phyloP scores from a whole-genome alignment of 306 rosid species.

The Lathyrus tuberosus region DNA sequence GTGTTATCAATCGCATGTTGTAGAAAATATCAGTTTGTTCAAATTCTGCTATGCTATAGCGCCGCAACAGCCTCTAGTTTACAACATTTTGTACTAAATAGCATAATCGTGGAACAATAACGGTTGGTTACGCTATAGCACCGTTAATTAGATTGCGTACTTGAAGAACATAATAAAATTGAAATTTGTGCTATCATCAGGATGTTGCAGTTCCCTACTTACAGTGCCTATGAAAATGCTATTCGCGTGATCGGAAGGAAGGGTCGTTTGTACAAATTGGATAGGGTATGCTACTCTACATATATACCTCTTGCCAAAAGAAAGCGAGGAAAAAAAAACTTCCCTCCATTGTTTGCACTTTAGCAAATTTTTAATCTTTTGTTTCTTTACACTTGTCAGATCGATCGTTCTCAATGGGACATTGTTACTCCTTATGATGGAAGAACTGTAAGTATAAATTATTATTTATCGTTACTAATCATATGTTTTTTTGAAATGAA shows the following conservation, averaged over 20 bases:
- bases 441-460: slow-evolving; percentile 68
- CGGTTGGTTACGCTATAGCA: neutral
- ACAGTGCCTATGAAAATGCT: slow-evolving; percentile 46
- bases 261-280: slow-evolving; percentile 62
- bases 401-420: slow-evolving; percentile 67
- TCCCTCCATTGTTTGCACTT: slow-evolving; percentile 9
- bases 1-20: neutral
- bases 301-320: too few relatives aligned
- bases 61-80: neutral
- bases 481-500: slow-evolving; percentile 4
- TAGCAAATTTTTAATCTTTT: slow-evolving; percentile 34
- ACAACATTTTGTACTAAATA: neutral
- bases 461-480: neutral
- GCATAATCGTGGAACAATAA: neutral
- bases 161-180: slow-evolving; percentile 10
- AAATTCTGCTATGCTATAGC: neutral
- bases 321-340: too few relatives aligned
- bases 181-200: slow-evolving; percentile 51
- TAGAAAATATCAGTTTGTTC: neutral
- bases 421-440: slow-evolving; percentile 58
- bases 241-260: slow-evolving; percentile 33
- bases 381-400: slow-evolving; percentile 45
- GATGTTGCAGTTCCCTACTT: slow-evolving; percentile 70
- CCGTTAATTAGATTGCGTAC: neutral
- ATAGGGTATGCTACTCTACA: slow-evolving; percentile 58